A percentile compares a stretch with the other conserved stretches of the same genome.
Evolutionary conservation across 768 basidiomycete species (phyloP).

Genomic region (Leucogyrophana mollusca): DNA sequence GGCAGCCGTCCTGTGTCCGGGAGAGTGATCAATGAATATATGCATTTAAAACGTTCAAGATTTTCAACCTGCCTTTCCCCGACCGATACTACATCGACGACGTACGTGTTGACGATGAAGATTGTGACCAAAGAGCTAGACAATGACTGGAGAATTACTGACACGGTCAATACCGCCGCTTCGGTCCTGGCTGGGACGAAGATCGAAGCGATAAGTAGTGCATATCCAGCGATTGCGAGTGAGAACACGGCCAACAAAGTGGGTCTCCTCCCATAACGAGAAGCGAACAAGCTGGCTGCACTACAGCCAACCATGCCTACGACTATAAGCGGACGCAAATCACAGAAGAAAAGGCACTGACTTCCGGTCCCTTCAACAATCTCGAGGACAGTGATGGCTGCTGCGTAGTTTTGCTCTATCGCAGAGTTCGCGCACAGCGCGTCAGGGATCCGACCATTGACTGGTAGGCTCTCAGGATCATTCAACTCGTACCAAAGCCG

Average conservation of each 20-base stretch:
- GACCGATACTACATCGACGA: slow-evolving; percentile 25
- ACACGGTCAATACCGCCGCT: slow-evolving; percentile 14
- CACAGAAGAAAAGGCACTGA: too few relatives aligned
- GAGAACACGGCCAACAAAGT: slow-evolving; percentile 12
- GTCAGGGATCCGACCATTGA: slow-evolving; percentile 6
- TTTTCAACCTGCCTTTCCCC: slow-evolving; percentile 26
- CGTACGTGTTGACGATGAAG: slow-evolving; percentile 26
- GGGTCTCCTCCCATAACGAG: slow-evolving; percentile 25
- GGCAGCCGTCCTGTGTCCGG: slow-evolving; percentile 28
- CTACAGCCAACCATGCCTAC: slow-evolving; percentile 24
- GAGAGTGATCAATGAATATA: too few relatives aligned
- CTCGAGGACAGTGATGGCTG: slow-evolving; percentile 13
- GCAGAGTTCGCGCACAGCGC: slow-evolving; percentile 19
- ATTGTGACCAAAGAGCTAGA: slow-evolving; percentile 3
- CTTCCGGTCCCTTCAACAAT: slow-evolving; percentile 17
- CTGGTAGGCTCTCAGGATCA: slow-evolving; percentile 7
- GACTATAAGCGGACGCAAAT: too few relatives aligned
- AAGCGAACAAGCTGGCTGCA: slow-evolving; percentile 19
- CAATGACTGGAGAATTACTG: slow-evolving; percentile 16
- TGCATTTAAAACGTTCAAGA: not conserved
- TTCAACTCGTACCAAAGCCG: slow-evolving; percentile 18
- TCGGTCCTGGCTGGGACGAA: slow-evolving; percentile 11
- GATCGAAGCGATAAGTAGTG: slow-evolving; percentile 16
- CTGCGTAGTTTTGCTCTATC: slow-evolving; percentile 21
- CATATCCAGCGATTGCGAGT: slow-evolving; percentile 7